Evolutionary conservation across 164 flowering plant genomes (phyloP).

Genomic region (Vitis riparia): DNA sequence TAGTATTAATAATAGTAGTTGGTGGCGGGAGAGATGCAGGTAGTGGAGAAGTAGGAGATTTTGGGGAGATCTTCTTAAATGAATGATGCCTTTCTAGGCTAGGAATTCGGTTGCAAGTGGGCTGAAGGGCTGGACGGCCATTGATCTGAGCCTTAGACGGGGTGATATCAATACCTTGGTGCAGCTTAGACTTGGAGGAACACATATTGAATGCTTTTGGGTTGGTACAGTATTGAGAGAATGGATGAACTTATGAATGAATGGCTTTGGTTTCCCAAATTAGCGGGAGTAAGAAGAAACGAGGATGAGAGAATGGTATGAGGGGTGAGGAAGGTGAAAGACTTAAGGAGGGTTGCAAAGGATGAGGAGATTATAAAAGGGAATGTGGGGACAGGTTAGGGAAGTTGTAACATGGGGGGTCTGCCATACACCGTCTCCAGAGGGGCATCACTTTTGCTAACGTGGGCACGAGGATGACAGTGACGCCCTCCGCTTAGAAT

Average conservation of each 20-base stretch:
- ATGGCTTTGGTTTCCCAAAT: no score
- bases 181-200: conserved; percentile 39
- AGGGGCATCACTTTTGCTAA: conserved; percentile 27
- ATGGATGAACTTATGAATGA: neutral
- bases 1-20: neutral
- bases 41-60: conserved; percentile 24
- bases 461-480: conserved; percentile 29
- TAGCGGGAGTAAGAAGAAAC: neutral
- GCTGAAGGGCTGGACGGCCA: conserved; percentile 69
- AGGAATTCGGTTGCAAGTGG: conserved; percentile 55
- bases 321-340: neutral
- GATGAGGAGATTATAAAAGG: conserved; percentile 24
- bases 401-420: conserved; percentile 48
- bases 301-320: conserved; percentile 1
- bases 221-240: neutral
- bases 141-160: conserved; percentile 32
- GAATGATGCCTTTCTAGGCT: conserved; percentile 40
- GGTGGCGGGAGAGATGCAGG: conserved; percentile 18
- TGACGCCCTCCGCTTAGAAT: conserved; percentile 6
- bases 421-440: conserved; percentile 43
- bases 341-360: neutral
- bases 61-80: conserved; percentile 28
- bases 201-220: conserved; percentile 32
- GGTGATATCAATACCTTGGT: conserved; percentile 15
- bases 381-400: conserved; percentile 25